Base-by-base conservation (phyloP, 169 alveolate species). In the Cryptosporidium canis region DNA sequence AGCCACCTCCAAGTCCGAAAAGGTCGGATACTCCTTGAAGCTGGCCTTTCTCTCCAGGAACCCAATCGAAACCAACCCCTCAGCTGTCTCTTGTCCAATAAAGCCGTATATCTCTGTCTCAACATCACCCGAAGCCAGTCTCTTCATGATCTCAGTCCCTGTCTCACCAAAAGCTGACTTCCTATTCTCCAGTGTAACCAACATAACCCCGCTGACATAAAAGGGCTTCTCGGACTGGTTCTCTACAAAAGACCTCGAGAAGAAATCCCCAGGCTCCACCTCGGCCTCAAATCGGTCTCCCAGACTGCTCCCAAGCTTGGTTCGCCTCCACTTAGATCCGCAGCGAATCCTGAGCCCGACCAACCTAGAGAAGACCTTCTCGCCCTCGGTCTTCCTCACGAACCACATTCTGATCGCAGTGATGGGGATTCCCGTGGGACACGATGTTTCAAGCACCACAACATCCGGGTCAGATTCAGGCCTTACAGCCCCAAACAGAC, bases 331-430 rank as follows among this genome's bases (percentile, higher is more conserved):
- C 14, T 77, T 77, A 1, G 53, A 7, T 4, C 87, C 87, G 39
- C 87, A 77, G 8, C 87, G 68, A 41, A 77, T 77, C 33, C 87
- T 56, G 14, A 77, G 31, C 21, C 87, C 87, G 37, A 77, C 33
- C 18, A 77, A 43, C 14, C 87, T 77, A 2, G 87, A 77, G 47
- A 70, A 70, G 21, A 77, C 72, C 18, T 12, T 9, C 18, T 48
- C 29, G 0, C 64, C 27, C 21, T 77, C 72, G 11, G 4, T 56
- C 65, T 77, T 77, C 27, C 77, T 77, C 4, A 77, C 87, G 41
- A 77, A 77, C 87, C 87, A 77, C 87, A 77, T 77, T 63, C 87
- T 55, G 12, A 77, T 45, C 7, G 87, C 55, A 12, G 87, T 77
- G 11, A 77, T 77, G 18, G 87, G 87, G 27, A 77, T 77, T 37